A percentile compares a stretch with the other conserved stretches of the same genome.
Evolutionary conservation across 345 rosid genomes (phyloP).

Genomic region (Garcia nutans): DNA sequence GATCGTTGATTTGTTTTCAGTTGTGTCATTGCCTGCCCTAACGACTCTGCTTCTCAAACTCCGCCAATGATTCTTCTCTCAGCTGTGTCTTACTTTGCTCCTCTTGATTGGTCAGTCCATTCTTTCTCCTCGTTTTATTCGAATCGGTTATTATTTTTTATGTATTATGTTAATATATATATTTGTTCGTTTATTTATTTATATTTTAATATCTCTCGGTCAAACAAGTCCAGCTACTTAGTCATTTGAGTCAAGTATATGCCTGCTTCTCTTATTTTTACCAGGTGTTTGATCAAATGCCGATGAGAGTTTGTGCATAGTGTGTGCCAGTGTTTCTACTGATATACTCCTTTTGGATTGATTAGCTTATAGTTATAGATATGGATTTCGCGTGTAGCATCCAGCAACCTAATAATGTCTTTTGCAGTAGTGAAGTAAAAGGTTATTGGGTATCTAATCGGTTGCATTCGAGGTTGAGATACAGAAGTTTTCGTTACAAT

Average conservation of each 20-base stretch:
- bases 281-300: constrained; percentile 47
- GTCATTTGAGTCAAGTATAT: not conserved
- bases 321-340: constrained; percentile 13
- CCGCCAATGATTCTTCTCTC: constrained; percentile 28
- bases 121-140: not conserved
- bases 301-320: constrained; percentile 26
- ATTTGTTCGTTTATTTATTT: not conserved
- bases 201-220: not conserved
- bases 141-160: not conserved
- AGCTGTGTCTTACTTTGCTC: constrained; percentile 10
- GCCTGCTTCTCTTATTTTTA: constrained; percentile 9
- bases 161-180: not conserved
- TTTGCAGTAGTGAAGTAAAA: constrained; percentile 33
- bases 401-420: constrained; percentile 43
- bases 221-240: not conserved
- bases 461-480: constrained; percentile 37
- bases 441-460: constrained; percentile 31
- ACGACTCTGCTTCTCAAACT: constrained; percentile 13
- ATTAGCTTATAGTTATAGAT: constrained; percentile 9
- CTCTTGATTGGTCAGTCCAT: constrained; percentile 38
- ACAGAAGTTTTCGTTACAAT: constrained; percentile 33
- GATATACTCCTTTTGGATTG: not conserved
- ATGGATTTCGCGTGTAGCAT: constrained; percentile 65
- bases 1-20: constrained; percentile 24
- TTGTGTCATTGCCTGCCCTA: constrained; percentile 29